A percentile compares a stretch with the other conserved stretches of the same genome.
Conservation (phyloP, 768 basidiomycete species). For the Serendipita indica region DNA sequence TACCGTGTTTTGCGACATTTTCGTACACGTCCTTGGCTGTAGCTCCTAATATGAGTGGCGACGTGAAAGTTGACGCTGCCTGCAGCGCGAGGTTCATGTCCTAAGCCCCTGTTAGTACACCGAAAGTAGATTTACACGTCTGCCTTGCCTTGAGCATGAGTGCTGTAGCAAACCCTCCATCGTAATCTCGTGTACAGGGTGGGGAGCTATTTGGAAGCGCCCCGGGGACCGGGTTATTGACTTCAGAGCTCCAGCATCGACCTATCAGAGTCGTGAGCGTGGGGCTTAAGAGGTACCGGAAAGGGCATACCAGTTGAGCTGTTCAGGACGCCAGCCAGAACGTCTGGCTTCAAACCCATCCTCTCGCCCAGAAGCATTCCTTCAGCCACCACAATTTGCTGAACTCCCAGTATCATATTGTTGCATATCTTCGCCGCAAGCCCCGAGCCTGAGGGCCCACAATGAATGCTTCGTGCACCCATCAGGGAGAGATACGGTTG, state of each 20-base stretch:
- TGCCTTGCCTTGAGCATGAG: conserved; percentile 64
- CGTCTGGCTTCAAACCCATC: conserved; percentile 60
- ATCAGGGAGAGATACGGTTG: conserved; percentile 50
- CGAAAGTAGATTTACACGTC: not conserved
- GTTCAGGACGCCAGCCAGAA: conserved; percentile 74
- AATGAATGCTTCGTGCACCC: conserved; percentile 73
- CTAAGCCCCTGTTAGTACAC: conserved; percentile 26
- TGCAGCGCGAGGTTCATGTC: conserved; percentile 72
- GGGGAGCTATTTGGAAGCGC: conserved; percentile 57
- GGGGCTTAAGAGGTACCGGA: too few species aligned
- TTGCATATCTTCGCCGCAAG: conserved; percentile 86
- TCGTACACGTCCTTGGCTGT: conserved; percentile 51
- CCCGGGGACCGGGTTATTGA: conserved; percentile 76
- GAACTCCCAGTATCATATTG: conserved; percentile 62
- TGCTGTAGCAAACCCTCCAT: conserved; percentile 71
- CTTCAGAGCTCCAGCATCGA: conserved; percentile 66
- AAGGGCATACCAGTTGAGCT: conserved; percentile 22
- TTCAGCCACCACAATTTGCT: conserved; percentile 77
- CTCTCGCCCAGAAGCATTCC: conserved; percentile 77
- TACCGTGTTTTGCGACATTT: conserved; percentile 35
- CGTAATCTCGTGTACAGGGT: conserved; percentile 69
- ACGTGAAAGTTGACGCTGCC: conserved; percentile 36
- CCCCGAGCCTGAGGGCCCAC: conserved; percentile 68
- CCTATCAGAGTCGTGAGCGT: too few species aligned
- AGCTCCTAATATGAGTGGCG: conserved; percentile 48